phyloP scores from a whole-genome alignment of 2,329 filamentous ascomycete species.

The Calonectria pteridis region DNA sequence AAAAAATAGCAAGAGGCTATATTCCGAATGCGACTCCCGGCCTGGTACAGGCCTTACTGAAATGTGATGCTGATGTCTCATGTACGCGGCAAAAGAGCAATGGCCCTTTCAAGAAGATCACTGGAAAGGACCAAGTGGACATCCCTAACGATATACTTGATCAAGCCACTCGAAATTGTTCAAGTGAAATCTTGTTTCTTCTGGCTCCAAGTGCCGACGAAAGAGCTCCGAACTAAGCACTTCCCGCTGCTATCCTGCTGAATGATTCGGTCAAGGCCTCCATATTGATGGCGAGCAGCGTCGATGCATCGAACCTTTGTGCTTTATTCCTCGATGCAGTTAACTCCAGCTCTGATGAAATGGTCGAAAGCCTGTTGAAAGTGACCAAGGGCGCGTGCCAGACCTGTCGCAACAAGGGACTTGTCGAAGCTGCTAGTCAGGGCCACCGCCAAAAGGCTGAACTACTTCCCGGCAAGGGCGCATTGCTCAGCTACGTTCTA shows the following conservation, averaged over 20 bases:
- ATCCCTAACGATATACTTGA: constrained; percentile 12
- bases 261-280: constrained; percentile 11
- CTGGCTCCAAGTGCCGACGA: constrained; percentile 20
- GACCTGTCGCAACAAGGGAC: constrained; percentile 15
- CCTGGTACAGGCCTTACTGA: neutral
- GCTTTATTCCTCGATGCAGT: constrained; percentile 4
- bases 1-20: neutral
- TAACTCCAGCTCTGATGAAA: neutral
- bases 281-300: constrained; percentile 22
- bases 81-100: neutral
- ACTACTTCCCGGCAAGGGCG: constrained; percentile 9
- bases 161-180: constrained; percentile 9
- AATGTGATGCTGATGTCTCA: neutral
- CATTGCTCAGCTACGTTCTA: neutral
- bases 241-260: constrained; percentile 23
- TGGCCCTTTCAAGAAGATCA: neutral
- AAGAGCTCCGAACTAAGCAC: constrained; percentile 16
- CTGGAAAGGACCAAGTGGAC: constrained; percentile 8
- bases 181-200: constrained; percentile 9
- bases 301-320: constrained; percentile 18
- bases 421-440: neutral
- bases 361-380: constrained; percentile 16
- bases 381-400: constrained; percentile 13
- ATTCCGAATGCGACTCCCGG: neutral
- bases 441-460: neutral